Percentiles rank a stretch among this genome's conserved stretches.
Evolutionary conservation across 1,139 yeast species (phyloP).

Genomic region (Candida sp.): DNA sequence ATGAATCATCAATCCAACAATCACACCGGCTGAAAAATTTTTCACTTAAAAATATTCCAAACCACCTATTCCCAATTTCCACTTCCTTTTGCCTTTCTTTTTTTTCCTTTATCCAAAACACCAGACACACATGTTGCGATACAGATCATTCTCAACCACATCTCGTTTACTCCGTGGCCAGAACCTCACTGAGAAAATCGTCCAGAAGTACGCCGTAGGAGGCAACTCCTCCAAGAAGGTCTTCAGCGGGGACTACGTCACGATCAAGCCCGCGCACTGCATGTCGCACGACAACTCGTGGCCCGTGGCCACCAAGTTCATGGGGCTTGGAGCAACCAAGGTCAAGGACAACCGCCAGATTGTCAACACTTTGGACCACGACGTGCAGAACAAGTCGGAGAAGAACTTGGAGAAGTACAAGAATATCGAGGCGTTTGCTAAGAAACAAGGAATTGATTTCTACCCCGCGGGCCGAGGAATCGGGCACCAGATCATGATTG

Average conservation of each 20-base stretch:
- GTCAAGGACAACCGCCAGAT: slow-evolving; percentile 89
- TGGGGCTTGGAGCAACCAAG: slow-evolving; percentile 88
- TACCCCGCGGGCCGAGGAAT: slow-evolving; percentile 99
- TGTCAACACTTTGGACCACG: slow-evolving; percentile 96
- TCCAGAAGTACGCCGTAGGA: slow-evolving; percentile 91
- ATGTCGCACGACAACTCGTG: slow-evolving; percentile 99
- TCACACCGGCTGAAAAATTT: background rate
- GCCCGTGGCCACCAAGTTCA: slow-evolving; percentile 98
- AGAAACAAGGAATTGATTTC: slow-evolving; percentile 92
- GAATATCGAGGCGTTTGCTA: slow-evolving; percentile 89
- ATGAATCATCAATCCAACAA: background rate
- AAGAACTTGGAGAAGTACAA: slow-evolving; percentile 85
- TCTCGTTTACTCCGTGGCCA: slow-evolving; percentile 51
- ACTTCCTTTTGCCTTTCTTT: background rate
- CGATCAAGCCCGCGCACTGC: slow-evolving; percentile 95
- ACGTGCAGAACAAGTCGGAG: slow-evolving; percentile 91
- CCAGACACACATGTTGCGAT: slow-evolving; percentile 9
- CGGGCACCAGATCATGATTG: slow-evolving; percentile 99
- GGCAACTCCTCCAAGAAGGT: slow-evolving; percentile 53
- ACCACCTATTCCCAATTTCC: too few species aligned
- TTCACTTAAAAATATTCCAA: background rate
- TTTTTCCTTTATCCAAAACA: background rate
- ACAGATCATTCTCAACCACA: slow-evolving; percentile 13
- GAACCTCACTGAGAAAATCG: slow-evolving; percentile 93
- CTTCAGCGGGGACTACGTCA: slow-evolving; percentile 91